A percentile compares a stretch with the other conserved stretches of the same genome.
These are phyloP conservation scores for Lathyrus aphaca DNA, from an alignment of 306 rosid genomes.

Conservation along the genomic window DNA sequence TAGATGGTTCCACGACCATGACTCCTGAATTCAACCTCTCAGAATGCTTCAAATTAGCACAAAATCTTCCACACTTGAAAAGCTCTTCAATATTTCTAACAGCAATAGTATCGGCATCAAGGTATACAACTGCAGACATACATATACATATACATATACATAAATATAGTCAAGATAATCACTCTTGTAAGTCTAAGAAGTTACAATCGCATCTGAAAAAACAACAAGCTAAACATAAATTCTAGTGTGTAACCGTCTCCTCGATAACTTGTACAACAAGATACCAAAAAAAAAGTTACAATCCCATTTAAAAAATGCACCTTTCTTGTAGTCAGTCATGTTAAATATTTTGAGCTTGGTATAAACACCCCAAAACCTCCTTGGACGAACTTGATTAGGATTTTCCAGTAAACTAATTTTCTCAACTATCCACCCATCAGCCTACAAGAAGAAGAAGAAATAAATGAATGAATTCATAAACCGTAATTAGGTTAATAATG, in stretches of 20 bases:
- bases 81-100: slow-evolving; percentile 77
- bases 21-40: slow-evolving; percentile 93
- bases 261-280: slow-evolving; percentile 25
- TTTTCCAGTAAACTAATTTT: slow-evolving; percentile 88
- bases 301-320: slow-evolving; percentile 38
- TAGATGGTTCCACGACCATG: slow-evolving; percentile 83
- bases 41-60: slow-evolving; percentile 95
- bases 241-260: neutral
- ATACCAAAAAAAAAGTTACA: neutral
- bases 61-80: slow-evolving; percentile 81
- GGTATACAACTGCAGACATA: slow-evolving; percentile 70
- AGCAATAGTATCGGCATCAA: slow-evolving; percentile 90
- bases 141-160: slow-evolving; percentile 29
- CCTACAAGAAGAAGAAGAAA: slow-evolving; percentile 51
- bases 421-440: slow-evolving; percentile 97
- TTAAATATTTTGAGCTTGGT: slow-evolving; percentile 95
- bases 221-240: slow-evolving; percentile 1
- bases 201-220: slow-evolving; percentile 25
- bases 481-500: neutral
- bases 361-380: slow-evolving; percentile 98
- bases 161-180: neutral
- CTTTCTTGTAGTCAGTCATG: slow-evolving; percentile 92
- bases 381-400: slow-evolving; percentile 91
- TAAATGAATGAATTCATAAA: neutral
- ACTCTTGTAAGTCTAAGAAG: neutral